Conservation (phyloP, 2,329 filamentous ascomycete species). For the Phyllosticta citriasiana region DNA sequence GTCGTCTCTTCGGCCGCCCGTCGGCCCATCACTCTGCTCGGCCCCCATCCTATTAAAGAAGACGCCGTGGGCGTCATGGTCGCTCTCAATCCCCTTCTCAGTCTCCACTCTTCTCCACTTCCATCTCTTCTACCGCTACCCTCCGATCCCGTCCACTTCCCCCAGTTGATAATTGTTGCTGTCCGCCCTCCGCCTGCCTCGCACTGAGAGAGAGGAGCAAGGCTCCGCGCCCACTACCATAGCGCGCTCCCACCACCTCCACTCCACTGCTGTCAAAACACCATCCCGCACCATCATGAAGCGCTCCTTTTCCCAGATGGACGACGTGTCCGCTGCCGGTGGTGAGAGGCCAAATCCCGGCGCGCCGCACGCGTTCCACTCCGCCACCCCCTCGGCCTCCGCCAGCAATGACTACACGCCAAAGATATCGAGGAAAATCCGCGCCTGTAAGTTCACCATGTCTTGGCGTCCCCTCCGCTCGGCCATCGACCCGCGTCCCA, state of each 20-base stretch:
- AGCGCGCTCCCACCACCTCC: not conserved
- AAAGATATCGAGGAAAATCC: conserved; percentile 10
- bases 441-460: conserved; percentile 7
- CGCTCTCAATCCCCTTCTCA: not conserved
- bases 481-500: not conserved
- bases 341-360: not conserved
- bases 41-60: not conserved
- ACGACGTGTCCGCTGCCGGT: not conserved
- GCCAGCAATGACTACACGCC: conserved; percentile 5
- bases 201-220: not conserved
- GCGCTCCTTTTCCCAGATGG: conserved; percentile 8
- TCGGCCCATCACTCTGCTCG: not conserved
- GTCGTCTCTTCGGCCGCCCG: not conserved
- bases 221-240: not conserved
- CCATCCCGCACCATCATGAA: conserved; percentile 4
- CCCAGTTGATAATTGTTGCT: not conserved
- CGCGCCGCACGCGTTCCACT: conserved; percentile 6
- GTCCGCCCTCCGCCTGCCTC: not conserved
- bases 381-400: not conserved
- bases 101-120: not conserved
- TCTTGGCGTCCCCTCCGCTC: not conserved
- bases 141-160: not conserved
- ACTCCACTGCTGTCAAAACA: not conserved
- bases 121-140: not conserved
- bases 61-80: not conserved